These are phyloP conservation scores for Sphaceloma murrayae DNA, from an alignment of 2,329 filamentous ascomycete species.

Conservation along the genomic window DNA sequence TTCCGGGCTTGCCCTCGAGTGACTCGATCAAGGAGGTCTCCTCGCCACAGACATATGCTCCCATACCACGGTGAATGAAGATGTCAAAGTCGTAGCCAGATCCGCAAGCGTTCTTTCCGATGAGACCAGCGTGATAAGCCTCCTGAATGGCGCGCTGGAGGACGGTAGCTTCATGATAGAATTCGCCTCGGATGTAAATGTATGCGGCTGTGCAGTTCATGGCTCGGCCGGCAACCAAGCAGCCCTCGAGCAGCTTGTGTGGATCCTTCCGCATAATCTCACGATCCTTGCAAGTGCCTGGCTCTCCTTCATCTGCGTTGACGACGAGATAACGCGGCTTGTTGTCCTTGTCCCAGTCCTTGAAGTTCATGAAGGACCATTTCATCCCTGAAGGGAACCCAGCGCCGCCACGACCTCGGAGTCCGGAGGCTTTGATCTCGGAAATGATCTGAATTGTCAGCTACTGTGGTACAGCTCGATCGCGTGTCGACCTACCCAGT, in stretches of 20 bases:
- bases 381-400: conserved; percentile 97
- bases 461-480: not conserved
- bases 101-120: conserved; percentile 96
- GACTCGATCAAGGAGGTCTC: conserved; percentile 98
- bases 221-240: conserved; percentile 85
- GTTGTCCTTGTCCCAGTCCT: conserved; percentile 96
- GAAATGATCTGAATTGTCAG: conserved; percentile 62
- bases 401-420: conserved; percentile 91
- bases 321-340: conserved; percentile 95
- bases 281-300: conserved; percentile 97
- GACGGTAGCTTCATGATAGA: conserved; percentile 88
- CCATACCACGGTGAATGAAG: conserved; percentile 90
- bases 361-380: conserved; percentile 99
- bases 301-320: conserved; percentile 97
- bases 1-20: conserved; percentile 95
- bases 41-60: conserved; percentile 96
- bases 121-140: conserved; percentile 85
- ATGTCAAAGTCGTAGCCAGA: conserved; percentile 98
- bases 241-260: conserved; percentile 97
- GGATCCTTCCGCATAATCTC: conserved; percentile 99
- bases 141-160: conserved; percentile 95
- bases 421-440: conserved; percentile 92
- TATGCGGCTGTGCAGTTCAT: conserved; percentile 99
- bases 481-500: conserved; percentile 55
- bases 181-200: conserved; percentile 98